Base-by-base conservation (phyloP, 495 filamentous ascomycete species). In the Trichoderma erinaceum region DNA sequence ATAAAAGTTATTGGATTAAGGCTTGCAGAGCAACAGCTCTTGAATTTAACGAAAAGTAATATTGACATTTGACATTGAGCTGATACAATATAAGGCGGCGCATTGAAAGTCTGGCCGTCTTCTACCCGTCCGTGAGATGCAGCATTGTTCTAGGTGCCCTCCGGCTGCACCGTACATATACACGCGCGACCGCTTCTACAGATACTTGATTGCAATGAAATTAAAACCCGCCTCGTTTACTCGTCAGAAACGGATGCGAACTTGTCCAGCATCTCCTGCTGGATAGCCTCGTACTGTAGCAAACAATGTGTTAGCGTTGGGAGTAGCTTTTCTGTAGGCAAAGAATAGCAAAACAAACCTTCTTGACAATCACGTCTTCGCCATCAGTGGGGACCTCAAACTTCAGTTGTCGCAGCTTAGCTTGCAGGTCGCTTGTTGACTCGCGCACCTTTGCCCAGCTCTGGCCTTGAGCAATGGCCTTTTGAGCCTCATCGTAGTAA, bases 401-500 rank as follows among this genome's bases (percentile, higher is more conserved):
- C 81, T 99, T 99, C 87, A 99, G 95, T 76, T 83, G 88, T 71
- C 93, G 85, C 72, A 99, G 83, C 66, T 90, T 79, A 50, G 78
- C 85, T 80, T 96, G 93, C 71, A 97, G 87, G 41, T 97, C 94
- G 48, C 85, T 80, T 0, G 95, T 99, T 35, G 90, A 87, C 70
- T 98, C 95, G 66, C 94, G 87, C 58, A 98, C 88, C 86, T 95
- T 98, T 73, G 80, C 78, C 95, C 95, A 99, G 77, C 79, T 89
- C 74, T 91, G 89, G 66, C 95, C 95, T 73, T 96, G 90, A 21
- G 90, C 85, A 73, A 99, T 81, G 1, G 93, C 94, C 84, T 97
- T 98, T 78, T 98, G 95, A 13, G 91, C 88, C 81, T 99, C 95
- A 76, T 99, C 96, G 72, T 97, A 92, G 85, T 92, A 99, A 65